phyloP scores from a whole-genome alignment of 371 early-diverging fungal species.

The Mortierella sp. region DNA sequence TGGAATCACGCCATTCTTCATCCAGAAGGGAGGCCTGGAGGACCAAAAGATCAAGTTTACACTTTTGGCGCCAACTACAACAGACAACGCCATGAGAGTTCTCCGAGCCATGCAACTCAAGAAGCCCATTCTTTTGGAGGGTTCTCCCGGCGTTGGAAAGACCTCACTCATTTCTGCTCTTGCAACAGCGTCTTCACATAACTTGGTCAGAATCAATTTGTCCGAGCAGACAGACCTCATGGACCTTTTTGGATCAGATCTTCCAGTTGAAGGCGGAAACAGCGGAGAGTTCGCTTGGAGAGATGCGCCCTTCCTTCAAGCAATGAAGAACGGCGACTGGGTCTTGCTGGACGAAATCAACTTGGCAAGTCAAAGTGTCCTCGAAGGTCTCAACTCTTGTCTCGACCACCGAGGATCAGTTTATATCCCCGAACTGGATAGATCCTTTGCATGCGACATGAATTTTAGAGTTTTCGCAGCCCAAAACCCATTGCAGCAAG shows the following conservation, averaged over 20 bases:
- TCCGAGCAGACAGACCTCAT: conserved; percentile 99
- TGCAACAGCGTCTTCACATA: conserved; percentile 86
- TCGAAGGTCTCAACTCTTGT: conserved; percentile 99
- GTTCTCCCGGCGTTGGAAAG: conserved; percentile 98
- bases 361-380: conserved; percentile 98
- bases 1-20: conserved; percentile 84
- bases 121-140: conserved; percentile 98
- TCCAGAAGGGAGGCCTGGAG: conserved; percentile 71
- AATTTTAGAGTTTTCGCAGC: conserved; percentile 98
- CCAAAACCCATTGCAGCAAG: conserved; percentile 97
- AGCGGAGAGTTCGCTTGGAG: conserved; percentile 96
- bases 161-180: conserved; percentile 94
- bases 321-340: conserved; percentile 98
- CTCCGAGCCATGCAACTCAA: conserved; percentile 94
- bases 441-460: conserved; percentile 82
- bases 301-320: conserved; percentile 97
- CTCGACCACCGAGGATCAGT: conserved; percentile 98
- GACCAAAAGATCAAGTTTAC: conserved; percentile 78
- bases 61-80: conserved; percentile 91
- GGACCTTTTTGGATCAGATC: conserved; percentile 99
- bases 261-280: conserved; percentile 92
- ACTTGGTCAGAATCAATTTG: conserved; percentile 96
- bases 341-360: conserved; percentile 99
- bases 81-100: conserved; percentile 90
- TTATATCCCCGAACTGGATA: conserved; percentile 94